Base-by-base conservation (phyloP, 768 basidiomycete genomes). In the Fomitopsis pulvina region DNA sequence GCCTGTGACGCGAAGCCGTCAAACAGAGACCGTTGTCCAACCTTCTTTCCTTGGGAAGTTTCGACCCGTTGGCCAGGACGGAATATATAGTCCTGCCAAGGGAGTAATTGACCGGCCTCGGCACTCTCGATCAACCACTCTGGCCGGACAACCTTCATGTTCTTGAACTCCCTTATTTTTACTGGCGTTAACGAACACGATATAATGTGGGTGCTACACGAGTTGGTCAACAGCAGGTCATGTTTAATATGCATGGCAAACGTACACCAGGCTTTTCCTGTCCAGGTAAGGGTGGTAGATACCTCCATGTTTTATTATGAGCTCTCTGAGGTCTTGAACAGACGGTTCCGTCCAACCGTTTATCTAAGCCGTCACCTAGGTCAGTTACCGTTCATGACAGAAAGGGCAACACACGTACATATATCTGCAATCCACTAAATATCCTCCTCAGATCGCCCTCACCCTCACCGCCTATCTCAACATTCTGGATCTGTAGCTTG, bases 271-370 rank as follows among this genome's bases (percentile, higher is more conserved):
- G 20, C 80, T 71, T 67, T 91, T 87, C 68, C 76, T 80, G 67
- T 86, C 87, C 20, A 96, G 75, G 65, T 93, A 95, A 0, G 92
- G 79, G 24, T 87, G 86, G 54, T 83, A 94, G 9, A 76, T 67
- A 2, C 94, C 95, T 4, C 93, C 95, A 58, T 95, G 79, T 41
- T 78, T 75, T 2, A 95, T 66, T 32, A 98, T 83, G 43, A 97
- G 73, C 56, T 83, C 73, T 7, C 91, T 76, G 0, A 98, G 65
- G 41, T 87, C 90, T 62, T 93, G 90, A 20, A 92, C 78, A 18
- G 94, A 88, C 6, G 93, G 91, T 30, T 78, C 74, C 0, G 92
- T 95, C 71, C 80, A 87, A 0, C 94, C 94, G 60, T 97, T 96
- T 44, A 94, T 83, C 92, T 94, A 51, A 26, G 38, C 43, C 11